Evolutionary conservation across 305 asterid species (phyloP), one percentile per base, ranked within the genome.

Genomic region (Coffea humblotiana): DNA sequence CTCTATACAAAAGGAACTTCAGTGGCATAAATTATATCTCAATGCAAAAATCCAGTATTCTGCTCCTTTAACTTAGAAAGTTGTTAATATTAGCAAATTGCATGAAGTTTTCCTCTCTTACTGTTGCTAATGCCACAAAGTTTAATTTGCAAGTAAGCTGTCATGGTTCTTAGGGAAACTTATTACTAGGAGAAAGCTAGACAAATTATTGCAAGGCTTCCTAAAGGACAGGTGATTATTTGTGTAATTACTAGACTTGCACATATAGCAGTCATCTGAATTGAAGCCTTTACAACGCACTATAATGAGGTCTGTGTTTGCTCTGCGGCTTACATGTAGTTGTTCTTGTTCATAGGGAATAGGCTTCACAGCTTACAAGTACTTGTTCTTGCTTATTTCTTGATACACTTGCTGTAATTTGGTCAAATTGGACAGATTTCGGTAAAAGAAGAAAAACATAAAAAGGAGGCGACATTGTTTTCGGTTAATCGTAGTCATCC

Each of bases 361-460:
- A 21, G 25, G 21, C 64, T 25, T 58, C 5, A 25, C 64, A 21
- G 10, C 10, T 54, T 52, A 19, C 29, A 60, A 60, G 72, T 15
- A 14, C 32, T 65, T 35, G 67, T 60, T 60, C 76, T 76, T 66
- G 47, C 48, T 67, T 27, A 79, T 71, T 35, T 81, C 77, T 56
- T 76, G 48, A 72, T 70, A 81, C 65, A 51, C 74, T 60, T 54
- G 54, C 54, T 74, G 65, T 82, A 63, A 79, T 72, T 79, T 80
- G 75, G 82, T 82, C 84, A 85, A 86, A 67, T 88, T 78, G n/a
- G n/a, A 61, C 91, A 95, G 99, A 91, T 95, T 85, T 86, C 92
- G 6, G 93, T 88, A 77, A 95, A 95, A 88, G 98, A 95, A 86
- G 98, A 95, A 82, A 95, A 94, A 80, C 91, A 95, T 84, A 95